A percentile compares a stretch with the other conserved stretches of the same genome.
Conservation (phyloP, 805 yeast species). For the Metschnikowia drakensbergensis region DNA sequence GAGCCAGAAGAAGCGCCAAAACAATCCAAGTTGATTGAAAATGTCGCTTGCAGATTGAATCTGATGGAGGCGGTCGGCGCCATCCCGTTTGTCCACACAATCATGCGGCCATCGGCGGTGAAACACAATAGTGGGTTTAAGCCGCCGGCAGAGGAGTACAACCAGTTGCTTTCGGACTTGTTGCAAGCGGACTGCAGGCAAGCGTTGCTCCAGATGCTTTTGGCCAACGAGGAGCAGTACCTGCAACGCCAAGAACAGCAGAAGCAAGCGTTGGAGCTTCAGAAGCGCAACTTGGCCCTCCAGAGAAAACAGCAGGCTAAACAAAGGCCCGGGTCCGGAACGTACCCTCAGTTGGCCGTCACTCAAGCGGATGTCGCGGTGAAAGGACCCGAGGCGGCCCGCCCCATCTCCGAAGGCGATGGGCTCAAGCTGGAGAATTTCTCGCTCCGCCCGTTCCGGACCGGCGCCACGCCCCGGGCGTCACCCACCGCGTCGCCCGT, state of each 20-base stretch:
- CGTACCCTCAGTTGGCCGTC: background rate
- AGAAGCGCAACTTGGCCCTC: conserved; percentile 2
- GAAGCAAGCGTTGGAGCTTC: conserved; percentile 9
- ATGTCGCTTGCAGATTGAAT: conserved; percentile 20
- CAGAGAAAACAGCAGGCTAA: conserved; percentile 1
- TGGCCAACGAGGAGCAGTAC: conserved; percentile 10
- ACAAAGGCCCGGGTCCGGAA: background rate
- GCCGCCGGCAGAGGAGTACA: conserved; percentile 34
- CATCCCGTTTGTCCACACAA: conserved; percentile 39
- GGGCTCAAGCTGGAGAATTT: conserved; percentile 25
- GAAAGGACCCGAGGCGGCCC: background rate
- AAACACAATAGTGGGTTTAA: conserved; percentile 36
- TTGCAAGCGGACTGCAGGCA: conserved; percentile 23
- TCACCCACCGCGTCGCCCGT: conserved; percentile 39
- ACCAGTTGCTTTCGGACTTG: conserved; percentile 25
- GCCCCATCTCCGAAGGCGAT: background rate
- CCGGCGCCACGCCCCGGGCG: conserved; percentile 38
- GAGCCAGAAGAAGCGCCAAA: too few species aligned
- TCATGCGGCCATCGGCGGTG: conserved; percentile 38
- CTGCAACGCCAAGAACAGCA: conserved; percentile 30
- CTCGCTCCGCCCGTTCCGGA: conserved; percentile 40
- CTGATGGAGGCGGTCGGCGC: conserved; percentile 35
- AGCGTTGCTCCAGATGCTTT: conserved; percentile 6
- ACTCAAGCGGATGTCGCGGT: background rate
- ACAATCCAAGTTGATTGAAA: background rate